Conservation (phyloP, 1,284 basidiomycete genomes). For the Xerocomus amazonicus region DNA sequence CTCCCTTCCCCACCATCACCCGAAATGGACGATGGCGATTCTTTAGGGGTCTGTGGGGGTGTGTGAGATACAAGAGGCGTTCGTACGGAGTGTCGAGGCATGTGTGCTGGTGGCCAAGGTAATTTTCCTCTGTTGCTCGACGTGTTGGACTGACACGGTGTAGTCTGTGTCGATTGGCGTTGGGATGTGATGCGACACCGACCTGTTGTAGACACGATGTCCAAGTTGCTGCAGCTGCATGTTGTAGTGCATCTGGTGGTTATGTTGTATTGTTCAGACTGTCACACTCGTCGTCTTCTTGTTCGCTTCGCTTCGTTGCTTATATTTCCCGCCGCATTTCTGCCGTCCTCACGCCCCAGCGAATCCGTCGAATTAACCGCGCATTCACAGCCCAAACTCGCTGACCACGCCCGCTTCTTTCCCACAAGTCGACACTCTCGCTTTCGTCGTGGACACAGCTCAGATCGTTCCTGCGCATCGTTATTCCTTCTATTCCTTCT, state of each 20-base stretch:
- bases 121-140: neutral
- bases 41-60: slow-evolving; percentile 14
- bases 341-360: neutral
- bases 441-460: slow-evolving; percentile 77
- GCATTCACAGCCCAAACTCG: too few relatives aligned
- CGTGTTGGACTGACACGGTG: slow-evolving; percentile 27
- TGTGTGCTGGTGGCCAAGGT: slow-evolving; percentile 49
- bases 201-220: slow-evolving; percentile 43
- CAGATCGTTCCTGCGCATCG: slow-evolving; percentile 70
- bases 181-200: slow-evolving; percentile 20
- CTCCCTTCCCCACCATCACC: slow-evolving; percentile 11
- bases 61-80: slow-evolving; percentile 15
- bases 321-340: too few relatives aligned
- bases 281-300: neutral
- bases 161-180: slow-evolving; percentile 27
- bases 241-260: slow-evolving; percentile 36
- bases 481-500: slow-evolving; percentile 73
- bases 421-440: too few relatives aligned
- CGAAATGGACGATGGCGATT: neutral
- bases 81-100: slow-evolving; percentile 38
- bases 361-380: slow-evolving; percentile 6
- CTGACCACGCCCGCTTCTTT: too few relatives aligned
- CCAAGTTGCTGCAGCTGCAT: slow-evolving; percentile 39
- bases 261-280: slow-evolving; percentile 8
- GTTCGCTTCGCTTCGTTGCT: neutral